Conservation (phyloP, 1,139 yeast genomes). For the Geotrichum bryndzae region DNA sequence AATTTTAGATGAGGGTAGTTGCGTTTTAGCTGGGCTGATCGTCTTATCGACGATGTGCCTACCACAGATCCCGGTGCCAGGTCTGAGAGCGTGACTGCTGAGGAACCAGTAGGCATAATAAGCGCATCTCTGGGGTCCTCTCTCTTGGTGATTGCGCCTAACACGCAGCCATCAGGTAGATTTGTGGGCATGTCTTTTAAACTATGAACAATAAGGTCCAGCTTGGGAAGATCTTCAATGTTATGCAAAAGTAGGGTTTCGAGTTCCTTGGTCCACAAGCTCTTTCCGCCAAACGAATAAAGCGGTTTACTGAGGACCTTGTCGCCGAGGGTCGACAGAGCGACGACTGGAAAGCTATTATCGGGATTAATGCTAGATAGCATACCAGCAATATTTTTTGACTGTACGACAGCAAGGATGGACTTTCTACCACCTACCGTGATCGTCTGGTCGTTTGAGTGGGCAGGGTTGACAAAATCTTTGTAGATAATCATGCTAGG, state of each 20-base stretch:
- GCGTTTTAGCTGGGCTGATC: constrained; percentile 71
- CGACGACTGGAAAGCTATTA: constrained; percentile 61
- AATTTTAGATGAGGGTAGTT: constrained; percentile 51
- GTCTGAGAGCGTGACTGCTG: constrained; percentile 60
- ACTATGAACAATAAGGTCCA: constrained; percentile 89
- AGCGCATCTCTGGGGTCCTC: constrained; percentile 92
- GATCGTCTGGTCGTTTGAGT: constrained; percentile 2
- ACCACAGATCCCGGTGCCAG: constrained; percentile 81
- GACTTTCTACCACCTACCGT: constrained; percentile 85
- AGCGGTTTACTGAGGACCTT: constrained; percentile 77
- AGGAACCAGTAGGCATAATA: constrained; percentile 63
- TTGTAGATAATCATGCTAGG: constrained; percentile 10
- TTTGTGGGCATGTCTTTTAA: constrained; percentile 92
- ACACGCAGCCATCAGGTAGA: constrained; percentile 80
- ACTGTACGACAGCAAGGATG: constrained; percentile 77
- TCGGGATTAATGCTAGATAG: constrained; percentile 51
- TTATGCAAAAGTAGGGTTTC: constrained; percentile 66
- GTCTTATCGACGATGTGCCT: constrained; percentile 89
- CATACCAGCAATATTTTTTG: constrained; percentile 60
- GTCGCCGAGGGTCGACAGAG: constrained; percentile 84
- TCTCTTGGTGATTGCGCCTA: constrained; percentile 81
- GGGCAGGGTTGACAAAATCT: constrained; percentile 6
- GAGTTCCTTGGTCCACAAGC: constrained; percentile 92
- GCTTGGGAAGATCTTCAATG: constrained; percentile 56
- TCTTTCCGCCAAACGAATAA: constrained; percentile 92